Base-by-base conservation (phyloP, 108 stramenopile genomes). In the Mayamaea pseudoterrestris region DNA sequence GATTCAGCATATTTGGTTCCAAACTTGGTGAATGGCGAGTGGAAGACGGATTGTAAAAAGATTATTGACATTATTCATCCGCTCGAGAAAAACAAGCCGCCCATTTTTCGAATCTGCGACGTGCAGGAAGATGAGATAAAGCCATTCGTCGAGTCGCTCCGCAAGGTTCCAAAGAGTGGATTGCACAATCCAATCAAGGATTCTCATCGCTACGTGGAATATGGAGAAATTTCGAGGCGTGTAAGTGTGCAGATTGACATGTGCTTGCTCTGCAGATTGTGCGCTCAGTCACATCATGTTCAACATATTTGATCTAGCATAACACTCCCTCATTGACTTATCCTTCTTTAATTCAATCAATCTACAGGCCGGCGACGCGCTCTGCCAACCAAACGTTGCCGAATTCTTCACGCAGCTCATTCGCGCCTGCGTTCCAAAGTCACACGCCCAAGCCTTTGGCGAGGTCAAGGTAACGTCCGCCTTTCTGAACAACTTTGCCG, bases 391-490 rank as follows among this genome's bases (percentile, higher is more conserved):
- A 1, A 78, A 85, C 12, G 78, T 79, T 9, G 71, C 80, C 20
- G 87, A 95, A 20, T 98, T 86, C 74, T 96, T 98, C 62, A 61
- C 83, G 4, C 52, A 68, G 21, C 61, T 80, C 40, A 96, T 98
- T 44, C 78, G 76, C 66, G 78, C 79, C 27, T 94, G 93, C 44
- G 93, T 93, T 0, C 98, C 98, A 13, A 98, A 98, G 57, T 79
- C 78, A 37, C 66, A 94, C 52, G 88, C 69, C 6, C 95, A 98
- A 68, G 95, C 95, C 2, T 21, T 54, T 30, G 94, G 85, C 0
- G 97, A 98, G 68, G 86, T 86, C 26, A 63, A 44, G 16, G 87
- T 93, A 17, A 90, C 91, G 1, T 75, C 77, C 17, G 73, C 66
- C 37, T 95, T 93, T 46, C 63, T 94, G 35, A 77, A 87, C 35